Evolutionary conservation across 192 early-diverging fungal genomes (phyloP).

Genomic region (Backusella morwellensis): DNA sequence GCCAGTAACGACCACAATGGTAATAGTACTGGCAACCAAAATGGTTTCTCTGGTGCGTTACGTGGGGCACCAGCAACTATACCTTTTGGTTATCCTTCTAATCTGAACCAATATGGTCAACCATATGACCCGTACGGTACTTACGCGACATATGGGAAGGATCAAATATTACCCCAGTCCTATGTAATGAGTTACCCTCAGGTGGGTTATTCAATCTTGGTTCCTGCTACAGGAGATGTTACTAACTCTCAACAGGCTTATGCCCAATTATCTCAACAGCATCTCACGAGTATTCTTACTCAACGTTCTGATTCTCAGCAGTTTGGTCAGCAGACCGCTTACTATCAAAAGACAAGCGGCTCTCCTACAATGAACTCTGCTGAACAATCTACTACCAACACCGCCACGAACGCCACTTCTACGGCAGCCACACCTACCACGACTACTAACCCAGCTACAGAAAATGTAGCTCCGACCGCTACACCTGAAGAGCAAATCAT

Average conservation of each 20-base stretch:
- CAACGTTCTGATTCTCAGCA: conserved; percentile 8
- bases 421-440: neutral
- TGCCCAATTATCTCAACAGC: conserved; percentile 1
- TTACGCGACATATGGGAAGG: conserved; percentile 16
- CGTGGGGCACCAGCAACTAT: neutral
- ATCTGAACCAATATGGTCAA: conserved; percentile 26
- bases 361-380: neutral
- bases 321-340: neutral
- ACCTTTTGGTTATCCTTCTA: conserved; percentile 20
- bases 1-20: neutral
- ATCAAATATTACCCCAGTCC: conserved; percentile 11
- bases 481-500: neutral
- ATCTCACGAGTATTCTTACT: neutral
- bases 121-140: conserved; percentile 16
- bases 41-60: neutral
- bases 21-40: neutral
- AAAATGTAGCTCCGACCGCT: neutral
- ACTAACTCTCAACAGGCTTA: neutral
- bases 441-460: neutral
- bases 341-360: neutral
- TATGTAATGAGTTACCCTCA: conserved; percentile 3
- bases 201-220: conserved; percentile 13
- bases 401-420: neutral
- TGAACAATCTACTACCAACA: neutral
- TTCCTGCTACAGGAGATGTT: neutral